Conservation (phyloP, 2,329 filamentous ascomycete species). For the Talaromyces islandicus region DNA sequence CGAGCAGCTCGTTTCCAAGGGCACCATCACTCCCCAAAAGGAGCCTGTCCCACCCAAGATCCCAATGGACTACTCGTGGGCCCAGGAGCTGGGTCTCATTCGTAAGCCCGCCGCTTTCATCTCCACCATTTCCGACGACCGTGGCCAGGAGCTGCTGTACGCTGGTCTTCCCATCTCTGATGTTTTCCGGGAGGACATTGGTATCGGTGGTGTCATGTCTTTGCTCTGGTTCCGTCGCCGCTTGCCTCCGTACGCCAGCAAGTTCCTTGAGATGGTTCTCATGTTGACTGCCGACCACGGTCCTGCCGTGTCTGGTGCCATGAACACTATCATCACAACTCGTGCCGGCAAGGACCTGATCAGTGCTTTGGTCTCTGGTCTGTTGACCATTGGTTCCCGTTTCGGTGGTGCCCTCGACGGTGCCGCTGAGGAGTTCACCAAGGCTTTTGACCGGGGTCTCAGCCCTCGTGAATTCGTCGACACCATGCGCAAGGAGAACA, state of each 20-base stretch:
- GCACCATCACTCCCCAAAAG: constrained; percentile 75
- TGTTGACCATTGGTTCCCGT: constrained; percentile 93
- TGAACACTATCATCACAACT: constrained; percentile 99
- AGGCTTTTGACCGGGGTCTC: constrained; percentile 95
- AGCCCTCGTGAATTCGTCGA: constrained; percentile 98
- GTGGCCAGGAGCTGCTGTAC: constrained; percentile 98
- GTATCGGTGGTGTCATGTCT: constrained; percentile 99
- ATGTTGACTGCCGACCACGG: constrained; percentile 99
- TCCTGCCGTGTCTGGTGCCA: constrained; percentile 96
- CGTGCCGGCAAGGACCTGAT: constrained; percentile 99
- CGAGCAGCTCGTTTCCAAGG: constrained; percentile 76
- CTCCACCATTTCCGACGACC: constrained; percentile 98
- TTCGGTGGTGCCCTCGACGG: constrained; percentile 98
- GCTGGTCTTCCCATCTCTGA: constrained; percentile 99
- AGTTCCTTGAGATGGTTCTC: constrained; percentile 99
- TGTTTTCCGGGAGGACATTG: constrained; percentile 97
- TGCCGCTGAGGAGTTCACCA: constrained; percentile 96
- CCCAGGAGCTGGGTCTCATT: constrained; percentile 97
- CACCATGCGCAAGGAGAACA: constrained; percentile 99
- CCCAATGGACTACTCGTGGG: constrained; percentile 99
- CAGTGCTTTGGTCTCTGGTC: constrained; percentile 88
- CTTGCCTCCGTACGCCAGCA: constrained; percentile 91
- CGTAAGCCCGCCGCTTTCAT: constrained; percentile 99
- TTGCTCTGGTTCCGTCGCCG: constrained; percentile 99
- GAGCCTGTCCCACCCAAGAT: constrained; percentile 98